These are phyloP conservation scores for Citrullus amarus DNA, from an alignment of 306 rosid species.

Conservation along the genomic window DNA sequence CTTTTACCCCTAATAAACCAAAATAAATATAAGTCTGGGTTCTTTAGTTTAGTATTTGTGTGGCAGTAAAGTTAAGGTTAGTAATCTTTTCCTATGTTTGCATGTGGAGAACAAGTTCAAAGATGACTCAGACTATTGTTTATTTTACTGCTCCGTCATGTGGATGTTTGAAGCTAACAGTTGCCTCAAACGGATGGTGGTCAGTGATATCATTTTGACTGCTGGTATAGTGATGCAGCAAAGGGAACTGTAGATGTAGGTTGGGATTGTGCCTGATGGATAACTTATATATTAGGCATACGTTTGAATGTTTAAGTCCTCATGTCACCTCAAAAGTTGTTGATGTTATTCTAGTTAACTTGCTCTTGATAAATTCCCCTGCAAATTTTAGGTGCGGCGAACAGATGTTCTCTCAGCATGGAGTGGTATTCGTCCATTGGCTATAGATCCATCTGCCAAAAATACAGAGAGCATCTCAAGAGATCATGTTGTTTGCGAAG, in stretches of 20 bases:
- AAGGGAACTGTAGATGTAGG: not conserved
- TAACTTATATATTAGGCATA: not conserved
- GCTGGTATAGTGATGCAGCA: not conserved
- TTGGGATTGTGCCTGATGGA: not conserved
- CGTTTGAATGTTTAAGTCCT: not conserved
- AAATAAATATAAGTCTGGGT: not conserved
- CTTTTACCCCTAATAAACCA: not conserved
- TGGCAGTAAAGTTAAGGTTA: not conserved
- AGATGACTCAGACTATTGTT: not conserved
- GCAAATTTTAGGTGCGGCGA: conserved; percentile 71
- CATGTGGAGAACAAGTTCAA: not conserved
- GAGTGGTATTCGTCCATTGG: conserved; percentile 99
- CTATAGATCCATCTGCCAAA: conserved; percentile 76
- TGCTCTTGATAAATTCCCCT: not conserved
- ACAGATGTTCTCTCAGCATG: conserved; percentile 94
- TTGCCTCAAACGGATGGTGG: not conserved
- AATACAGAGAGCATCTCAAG: conserved; percentile 86
- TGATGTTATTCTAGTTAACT: not conserved
- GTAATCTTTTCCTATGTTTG: not conserved
- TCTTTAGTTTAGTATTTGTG: not conserved
- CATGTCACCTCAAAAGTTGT: not conserved
- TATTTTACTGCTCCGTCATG: not conserved
- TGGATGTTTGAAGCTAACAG: not conserved
- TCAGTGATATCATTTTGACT: not conserved
- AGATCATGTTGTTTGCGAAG: conserved; percentile 99